Base-by-base conservation (phyloP, 1,139 yeast genomes). In the Debaryomyces fabryi region DNA sequence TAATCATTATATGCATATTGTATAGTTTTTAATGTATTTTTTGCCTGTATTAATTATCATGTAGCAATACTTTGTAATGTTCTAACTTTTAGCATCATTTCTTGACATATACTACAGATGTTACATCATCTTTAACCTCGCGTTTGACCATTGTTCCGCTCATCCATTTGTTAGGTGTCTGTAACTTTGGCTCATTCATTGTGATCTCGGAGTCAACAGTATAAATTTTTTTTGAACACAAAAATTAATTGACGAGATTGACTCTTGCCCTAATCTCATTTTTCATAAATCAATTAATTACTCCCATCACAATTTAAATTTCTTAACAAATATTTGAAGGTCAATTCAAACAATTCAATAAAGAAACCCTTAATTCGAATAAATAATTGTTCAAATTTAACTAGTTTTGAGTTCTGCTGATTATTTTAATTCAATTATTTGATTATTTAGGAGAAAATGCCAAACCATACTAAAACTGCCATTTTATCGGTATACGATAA, bases 401-500 rank as follows among this genome's bases (percentile, higher is more conserved):
- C 18, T 38, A 15, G 10, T 25, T 27, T 25, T 27, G 18, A 15
- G 25, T 16, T 27, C 16, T 27, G 42, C 18, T 36, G 29, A 38
- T 36, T 23, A 38, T 44, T 38, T 25, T 15, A 9, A 37, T 24
- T 29, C 34, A 30, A 21, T 38, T 32, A 34, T 16, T 32, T 38
- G 33, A 44, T 39, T 20, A 41, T 33, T 39, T 33, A 52, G 39
- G 27, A 42, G 45, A 46, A 42, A 46, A 71, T 71, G 75, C 57
- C 74, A 53, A 53, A 58, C 48, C 76, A 80, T 72, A 72, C 74
- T 51, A 87, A 87, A 71, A 92, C 97, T 54, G 99, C 99, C 46
- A 93, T 93, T 65, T 79, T 93, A 64, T 92, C 98, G 29, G 99
- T 93, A 56, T 92, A 93, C 73, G 97, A 93, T 76, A 93, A 93